These are phyloP conservation scores for Pythium myriotylum DNA, from an alignment of 352 stramenopile genomes.

Conservation along the genomic window DNA sequence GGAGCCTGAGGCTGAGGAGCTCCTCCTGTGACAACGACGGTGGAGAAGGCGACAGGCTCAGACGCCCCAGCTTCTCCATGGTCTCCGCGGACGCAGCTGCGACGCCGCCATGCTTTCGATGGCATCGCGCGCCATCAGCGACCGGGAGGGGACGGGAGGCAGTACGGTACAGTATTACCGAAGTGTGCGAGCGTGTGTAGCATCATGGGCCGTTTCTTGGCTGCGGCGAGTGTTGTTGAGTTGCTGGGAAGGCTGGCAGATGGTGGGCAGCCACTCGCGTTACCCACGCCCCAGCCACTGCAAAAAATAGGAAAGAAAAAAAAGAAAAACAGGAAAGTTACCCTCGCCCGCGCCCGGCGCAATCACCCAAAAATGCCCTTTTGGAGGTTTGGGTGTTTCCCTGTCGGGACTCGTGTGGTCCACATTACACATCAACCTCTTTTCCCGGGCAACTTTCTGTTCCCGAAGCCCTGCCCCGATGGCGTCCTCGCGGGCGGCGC, in stretches of 20 bases:
- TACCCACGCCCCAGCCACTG: slow-evolving; percentile 3
- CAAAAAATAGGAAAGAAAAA: not conserved
- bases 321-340: not conserved
- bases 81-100: too few relatives aligned
- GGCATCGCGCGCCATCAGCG: not conserved
- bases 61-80: slow-evolving; percentile 1
- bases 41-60: too few relatives aligned
- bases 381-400: slow-evolving; percentile 10
- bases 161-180: slow-evolving; percentile 5
- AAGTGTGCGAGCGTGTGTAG: slow-evolving; percentile 25
- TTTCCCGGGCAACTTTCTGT: slow-evolving; percentile 8
- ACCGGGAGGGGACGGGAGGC: too few relatives aligned
- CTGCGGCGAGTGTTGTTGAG: not conserved
- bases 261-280: slow-evolving; percentile 4
- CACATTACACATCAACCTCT: slow-evolving; percentile 20
- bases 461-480: not conserved
- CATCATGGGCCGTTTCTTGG: slow-evolving; percentile 11
- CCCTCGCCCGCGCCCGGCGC: not conserved
- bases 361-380: not conserved
- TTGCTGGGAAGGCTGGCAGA: not conserved
- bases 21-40: not conserved
- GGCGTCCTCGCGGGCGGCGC: slow-evolving; percentile 1
- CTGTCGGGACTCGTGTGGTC: slow-evolving; percentile 8
- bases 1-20: not conserved
- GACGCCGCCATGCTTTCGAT: not conserved